Evolutionary conservation across 1,284 basidiomycete species (phyloP), one percentile per base, ranked within the genome.

Genomic region (Pholiota adiposa): DNA sequence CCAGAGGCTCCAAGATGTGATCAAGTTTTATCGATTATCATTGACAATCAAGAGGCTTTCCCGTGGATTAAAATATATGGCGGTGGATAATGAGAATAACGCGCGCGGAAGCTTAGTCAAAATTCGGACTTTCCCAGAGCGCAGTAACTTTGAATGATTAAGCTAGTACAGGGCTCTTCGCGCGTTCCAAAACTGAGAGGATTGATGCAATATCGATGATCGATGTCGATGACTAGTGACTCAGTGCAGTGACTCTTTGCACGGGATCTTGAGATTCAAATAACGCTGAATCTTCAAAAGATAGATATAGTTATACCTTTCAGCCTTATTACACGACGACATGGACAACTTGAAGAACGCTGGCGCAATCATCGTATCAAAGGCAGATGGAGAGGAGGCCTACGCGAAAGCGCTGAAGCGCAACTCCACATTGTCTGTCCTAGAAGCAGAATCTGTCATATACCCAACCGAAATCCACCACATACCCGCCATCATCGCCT

Each of bases 401-500:
- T 60, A 36, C 34, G 23, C 40, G 6, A 38, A 48, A 7, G 49
- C 54, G 2, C 34, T 56, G 14, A 23, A 52, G 18, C 59, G 54
- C 18, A 56, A 60, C 50, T 60, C 59, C 4, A 1, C 49, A 1
- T 29, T 60, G 16, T 56, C 59, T 21, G 33, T 52, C 19, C 16
- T 56, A 23, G 49, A 60, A 43, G 36, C 59, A 9, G 33, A 49
- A 23, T 60, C 36, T 19, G 36, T 60, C 34, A 40, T 60, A 11
- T 46, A 56, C 14, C 54, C 50, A 7, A 51, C 48, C 11, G 33
- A 50, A 19, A 52, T 38, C 27, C 27, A 38, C 11, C 54, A 60
- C 27, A 60, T 60, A 33, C 54, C 54, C 18, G 40, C 41, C 23
- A 48, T 60, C 14, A 38, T 60, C 14, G 29, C 36, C 16, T 52